Conservation (phyloP, 768 basidiomycete species). For the Boletus eberwhitei region DNA sequence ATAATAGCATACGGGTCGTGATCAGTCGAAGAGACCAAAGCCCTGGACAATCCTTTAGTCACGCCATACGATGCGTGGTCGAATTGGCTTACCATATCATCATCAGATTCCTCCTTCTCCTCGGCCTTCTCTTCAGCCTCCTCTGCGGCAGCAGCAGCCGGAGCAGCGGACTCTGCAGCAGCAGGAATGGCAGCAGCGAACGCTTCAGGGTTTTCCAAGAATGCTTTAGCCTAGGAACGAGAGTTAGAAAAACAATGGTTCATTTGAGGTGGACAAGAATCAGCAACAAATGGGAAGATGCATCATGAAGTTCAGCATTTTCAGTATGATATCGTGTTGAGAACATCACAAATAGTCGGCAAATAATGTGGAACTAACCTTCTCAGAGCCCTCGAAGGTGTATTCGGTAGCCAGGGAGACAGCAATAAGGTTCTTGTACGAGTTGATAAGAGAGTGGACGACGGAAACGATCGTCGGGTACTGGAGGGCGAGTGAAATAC, state of each 20-base stretch:
- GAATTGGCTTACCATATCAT: constrained; percentile 68
- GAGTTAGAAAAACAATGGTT: constrained; percentile 2
- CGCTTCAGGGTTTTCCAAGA: constrained; percentile 97
- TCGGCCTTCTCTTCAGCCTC: constrained; percentile 74
- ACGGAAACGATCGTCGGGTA: constrained; percentile 97
- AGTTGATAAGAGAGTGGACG: constrained; percentile 92
- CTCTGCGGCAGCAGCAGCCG: constrained; percentile 51
- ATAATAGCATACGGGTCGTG: constrained; percentile 5
- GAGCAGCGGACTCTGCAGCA: constrained; percentile 46
- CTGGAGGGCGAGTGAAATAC: constrained; percentile 91
- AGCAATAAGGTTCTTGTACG: constrained; percentile 97
- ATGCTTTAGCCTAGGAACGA: constrained; percentile 77
- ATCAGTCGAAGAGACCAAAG: constrained; percentile 89
- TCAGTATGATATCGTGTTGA: constrained; percentile 60
- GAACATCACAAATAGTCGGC: constrained; percentile 21
- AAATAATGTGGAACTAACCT: constrained; percentile 51
- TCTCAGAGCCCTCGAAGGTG: constrained; percentile 89
- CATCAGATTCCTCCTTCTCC: constrained; percentile 83
- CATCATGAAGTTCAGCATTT: constrained; percentile 72
- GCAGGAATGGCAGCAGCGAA: constrained; percentile 80
- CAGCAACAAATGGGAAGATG: constrained; percentile 28
- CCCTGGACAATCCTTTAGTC: constrained; percentile 47
- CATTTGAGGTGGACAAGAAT: constrained; percentile 11
- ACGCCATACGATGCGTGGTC: not conserved
- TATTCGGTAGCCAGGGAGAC: constrained; percentile 89